Evolutionary conservation across 2,329 filamentous ascomycete genomes (phyloP).

Genomic region (Exophiala mesophila): DNA sequence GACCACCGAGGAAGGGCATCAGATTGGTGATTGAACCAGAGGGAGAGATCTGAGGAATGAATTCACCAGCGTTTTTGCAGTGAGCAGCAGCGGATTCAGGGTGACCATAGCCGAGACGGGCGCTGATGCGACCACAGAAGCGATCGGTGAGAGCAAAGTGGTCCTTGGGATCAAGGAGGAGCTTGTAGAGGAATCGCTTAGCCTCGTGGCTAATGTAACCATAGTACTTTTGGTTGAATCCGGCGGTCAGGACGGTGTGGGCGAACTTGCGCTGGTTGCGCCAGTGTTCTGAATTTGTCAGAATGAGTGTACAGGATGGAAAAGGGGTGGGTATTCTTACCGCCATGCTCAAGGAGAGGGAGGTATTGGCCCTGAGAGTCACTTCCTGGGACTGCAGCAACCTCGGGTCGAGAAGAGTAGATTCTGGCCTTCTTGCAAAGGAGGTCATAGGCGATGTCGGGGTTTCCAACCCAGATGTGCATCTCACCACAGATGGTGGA

Average conservation of each 20-base stretch:
- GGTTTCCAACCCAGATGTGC: constrained; percentile 27
- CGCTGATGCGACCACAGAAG: constrained; percentile 25
- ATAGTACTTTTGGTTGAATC: constrained; percentile 28
- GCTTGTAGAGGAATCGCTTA: constrained; percentile 28
- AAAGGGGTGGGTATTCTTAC: constrained; percentile 14
- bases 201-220: constrained; percentile 26
- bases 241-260: constrained; percentile 27
- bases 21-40: constrained; percentile 27
- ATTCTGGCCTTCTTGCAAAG: constrained; percentile 28
- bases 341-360: constrained; percentile 26
- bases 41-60: constrained; percentile 29
- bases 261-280: constrained; percentile 28
- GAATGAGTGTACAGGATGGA: not conserved
- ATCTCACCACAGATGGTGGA: constrained; percentile 29
- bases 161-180: constrained; percentile 27
- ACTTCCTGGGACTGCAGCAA: constrained; percentile 27
- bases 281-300: constrained; percentile 23
- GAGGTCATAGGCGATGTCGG: constrained; percentile 26
- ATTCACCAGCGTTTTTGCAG: constrained; percentile 29
- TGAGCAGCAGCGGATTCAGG: constrained; percentile 25
- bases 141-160: constrained; percentile 28
- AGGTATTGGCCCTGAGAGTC: constrained; percentile 28
- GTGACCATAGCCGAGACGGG: constrained; percentile 26
- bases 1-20: constrained; percentile 24
- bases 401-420: constrained; percentile 27